A percentile compares a stretch with the other conserved stretches of the same genome.
Conservation (phyloP, 139 green algal species). For the Tetraselmis striata region DNA sequence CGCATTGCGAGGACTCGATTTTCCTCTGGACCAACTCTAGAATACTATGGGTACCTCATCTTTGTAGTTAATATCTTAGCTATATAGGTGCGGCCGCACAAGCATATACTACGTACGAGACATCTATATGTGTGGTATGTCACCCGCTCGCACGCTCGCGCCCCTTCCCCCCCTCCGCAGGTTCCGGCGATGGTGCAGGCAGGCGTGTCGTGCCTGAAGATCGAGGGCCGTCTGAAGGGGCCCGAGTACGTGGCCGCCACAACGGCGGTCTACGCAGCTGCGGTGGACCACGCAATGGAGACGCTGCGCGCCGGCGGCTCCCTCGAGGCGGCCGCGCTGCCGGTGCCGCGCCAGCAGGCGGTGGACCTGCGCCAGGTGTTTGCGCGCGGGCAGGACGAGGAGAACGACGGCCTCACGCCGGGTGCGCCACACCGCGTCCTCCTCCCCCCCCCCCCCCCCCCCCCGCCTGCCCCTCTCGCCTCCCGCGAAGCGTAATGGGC, state of each 20-base stretch:
- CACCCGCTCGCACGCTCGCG: neutral
- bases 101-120: too few species aligned
- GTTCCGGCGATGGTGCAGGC: constrained; percentile 64
- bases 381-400: constrained; percentile 69
- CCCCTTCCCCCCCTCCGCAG: constrained; percentile 19
- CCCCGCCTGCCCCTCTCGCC: too few species aligned
- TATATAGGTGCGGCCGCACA: too few species aligned
- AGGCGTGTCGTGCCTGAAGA: constrained; percentile 78
- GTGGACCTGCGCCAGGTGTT: constrained; percentile 66
- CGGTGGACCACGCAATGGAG: constrained; percentile 70
- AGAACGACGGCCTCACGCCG: constrained; percentile 33
- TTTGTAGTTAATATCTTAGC: too few species aligned
- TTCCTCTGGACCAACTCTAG: too few species aligned
- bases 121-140: neutral
- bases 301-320: constrained; percentile 12
- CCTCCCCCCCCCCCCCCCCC: too few species aligned
- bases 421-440: too few species aligned
- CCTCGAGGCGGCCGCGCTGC: neutral
- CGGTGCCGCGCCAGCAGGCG: constrained; percentile 11
- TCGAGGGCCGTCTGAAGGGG: constrained; percentile 77
- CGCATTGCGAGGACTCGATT: too few species aligned
- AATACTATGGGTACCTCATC: too few species aligned
- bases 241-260: constrained; percentile 81
- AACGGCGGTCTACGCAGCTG: constrained; percentile 43
- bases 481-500: too few species aligned